Evolutionary conservation across 164 flowering plant species (phyloP).

Genomic region (Vitis vinifera): ASM3070453v1 NC_081812.1:12000001-12000500

Average conservation of each 20-base stretch:
- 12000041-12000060: no score
- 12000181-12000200: slow-evolving; percentile 46
- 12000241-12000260: slow-evolving; percentile 26
- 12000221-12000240: slow-evolving; percentile 37
- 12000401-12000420: no score
- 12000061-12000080: background rate
- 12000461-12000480: no score
- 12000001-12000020: no score
- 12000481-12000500: no score
- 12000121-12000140: background rate
- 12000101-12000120: background rate
- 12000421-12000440: no score
- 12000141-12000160: slow-evolving; percentile 11
- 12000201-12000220: slow-evolving; percentile 43
- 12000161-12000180: slow-evolving; percentile 37
- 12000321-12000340: slow-evolving; percentile 6
- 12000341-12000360: slow-evolving; percentile 9
- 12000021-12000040: no score
- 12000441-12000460: no score
- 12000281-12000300: slow-evolving; percentile 28
- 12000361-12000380: background rate
- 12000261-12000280: slow-evolving; percentile 48
- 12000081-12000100: background rate
- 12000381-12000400: background rate
- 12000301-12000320: slow-evolving; percentile 15